Base-by-base conservation (phyloP, 1,284 basidiomycete species). In the Ganoderma sinense region DNA sequence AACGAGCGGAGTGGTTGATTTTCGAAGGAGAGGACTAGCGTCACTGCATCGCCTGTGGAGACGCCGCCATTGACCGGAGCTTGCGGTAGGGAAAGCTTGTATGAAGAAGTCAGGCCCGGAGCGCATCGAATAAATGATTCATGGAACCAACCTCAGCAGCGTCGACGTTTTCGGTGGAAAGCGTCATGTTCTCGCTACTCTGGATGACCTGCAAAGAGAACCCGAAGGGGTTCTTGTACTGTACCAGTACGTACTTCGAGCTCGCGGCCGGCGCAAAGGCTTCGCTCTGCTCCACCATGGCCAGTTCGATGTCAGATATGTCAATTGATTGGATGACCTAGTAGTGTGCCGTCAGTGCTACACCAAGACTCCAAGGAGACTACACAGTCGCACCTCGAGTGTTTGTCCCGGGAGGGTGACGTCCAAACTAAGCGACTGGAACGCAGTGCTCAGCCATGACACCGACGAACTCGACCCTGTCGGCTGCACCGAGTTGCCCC, bases 181-280 rank as follows among this genome's bases (percentile, higher is more conserved):
- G 78, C 26, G 83, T 84, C 72, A 93, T 87, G 40, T 85, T 83
- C 74, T 92, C 84, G 5, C 84, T 82, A 1, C 88, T 82, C 75
- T 87, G 82, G 26, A 91, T 79, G 43, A 91, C 90, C 76, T 91
- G 90, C 67, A 94, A 78, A 23, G 88, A 87, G 81, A 94, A 94
- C 13, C 88, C 90, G 79, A 94, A 94, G 1, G 93, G 93, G 80
- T 94, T 94, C 79, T 87, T 88, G 78, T 92, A 93, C 69, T 85
- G 82, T 13, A 91, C 93, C 4, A 91, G 72, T 0, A 91, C 91
- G 67, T 84, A 81, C 67, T 88, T 83, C 29, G 91, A 92, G 73
- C 87, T 86, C 0, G 89, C 82, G 23, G 84, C 80, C 0, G 91
- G 89, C 3, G 87, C 84, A 73, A 88, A 92, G 0, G 87, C 83